Conservation (phyloP, 139 green algal genomes). For the Picocystis salinarum region DNA sequence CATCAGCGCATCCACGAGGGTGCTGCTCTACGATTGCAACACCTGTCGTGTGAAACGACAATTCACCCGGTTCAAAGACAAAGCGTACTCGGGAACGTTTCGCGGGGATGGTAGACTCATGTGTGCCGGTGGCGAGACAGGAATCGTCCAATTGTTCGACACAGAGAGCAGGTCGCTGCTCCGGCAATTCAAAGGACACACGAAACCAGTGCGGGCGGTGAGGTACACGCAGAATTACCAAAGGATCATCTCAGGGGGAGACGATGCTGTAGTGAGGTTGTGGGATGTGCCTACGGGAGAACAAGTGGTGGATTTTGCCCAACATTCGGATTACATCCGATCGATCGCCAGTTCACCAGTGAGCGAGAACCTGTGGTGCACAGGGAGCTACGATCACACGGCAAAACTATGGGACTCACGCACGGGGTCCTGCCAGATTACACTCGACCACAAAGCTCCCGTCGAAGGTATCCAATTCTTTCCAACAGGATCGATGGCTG, state of each 20-base stretch:
- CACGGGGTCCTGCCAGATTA: conserved; percentile 1
- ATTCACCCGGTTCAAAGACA: conserved; percentile 70
- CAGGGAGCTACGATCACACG: conserved; percentile 63
- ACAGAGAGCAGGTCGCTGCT: conserved; percentile 44
- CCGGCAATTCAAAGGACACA: conserved; percentile 69
- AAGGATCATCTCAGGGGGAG: conserved; percentile 61
- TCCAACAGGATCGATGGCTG: conserved; percentile 13
- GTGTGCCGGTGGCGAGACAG: conserved; percentile 59
- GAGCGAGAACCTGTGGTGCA: conserved; percentile 40
- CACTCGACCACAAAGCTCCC: conserved; percentile 8
- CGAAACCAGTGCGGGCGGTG: conserved; percentile 38
- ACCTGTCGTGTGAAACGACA: conserved; percentile 23
- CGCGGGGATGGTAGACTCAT: conserved; percentile 61
- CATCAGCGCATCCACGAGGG: conserved; percentile 56
- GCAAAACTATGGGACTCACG: conserved; percentile 70
- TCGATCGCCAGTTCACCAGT: conserved; percentile 25
- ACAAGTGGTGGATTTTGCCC: conserved; percentile 38
- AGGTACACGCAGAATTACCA: conserved; percentile 37
- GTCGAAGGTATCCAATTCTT: conserved; percentile 17
- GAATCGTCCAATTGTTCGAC: conserved; percentile 81
- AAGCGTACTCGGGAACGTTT: conserved; percentile 60
- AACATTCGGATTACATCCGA: conserved; percentile 76
- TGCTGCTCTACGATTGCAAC: conserved; percentile 46
- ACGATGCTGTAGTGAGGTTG: conserved; percentile 55
- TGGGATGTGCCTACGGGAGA: conserved; percentile 49